Conservation (phyloP, 495 filamentous ascomycete species). For the Pyronema domesticum region DNA sequence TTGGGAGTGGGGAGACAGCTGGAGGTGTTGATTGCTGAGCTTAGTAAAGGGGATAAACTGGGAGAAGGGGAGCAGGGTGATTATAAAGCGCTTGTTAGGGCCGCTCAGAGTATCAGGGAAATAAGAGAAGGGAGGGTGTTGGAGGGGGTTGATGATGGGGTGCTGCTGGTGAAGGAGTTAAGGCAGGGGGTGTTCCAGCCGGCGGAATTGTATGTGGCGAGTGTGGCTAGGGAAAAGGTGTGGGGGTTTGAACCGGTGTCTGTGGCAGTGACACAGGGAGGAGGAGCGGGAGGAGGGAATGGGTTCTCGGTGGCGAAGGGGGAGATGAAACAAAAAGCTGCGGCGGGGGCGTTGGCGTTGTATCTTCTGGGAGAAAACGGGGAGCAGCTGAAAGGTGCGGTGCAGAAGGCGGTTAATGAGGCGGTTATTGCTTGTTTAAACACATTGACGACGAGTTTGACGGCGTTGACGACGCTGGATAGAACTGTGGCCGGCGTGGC, state of each 20-base stretch:
- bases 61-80: slow-evolving; percentile 41
- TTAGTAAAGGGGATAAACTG: slow-evolving; percentile 3
- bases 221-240: slow-evolving; percentile 61
- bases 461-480: slow-evolving; percentile 64
- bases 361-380: slow-evolving; percentile 43
- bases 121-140: slow-evolving; percentile 26
- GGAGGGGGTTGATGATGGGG: slow-evolving; percentile 36
- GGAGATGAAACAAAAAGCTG: slow-evolving; percentile 25
- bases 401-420: slow-evolving; percentile 18
- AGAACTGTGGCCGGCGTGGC: slow-evolving; percentile 66
- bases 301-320: background rate
- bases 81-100: slow-evolving; percentile 54
- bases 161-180: slow-evolving; percentile 52
- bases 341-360: slow-evolving; percentile 57
- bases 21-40: slow-evolving; percentile 57
- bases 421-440: slow-evolving; percentile 58
- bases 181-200: slow-evolving; percentile 48
- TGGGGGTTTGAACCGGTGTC: slow-evolving; percentile 68
- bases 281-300: background rate
- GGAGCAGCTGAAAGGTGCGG: slow-evolving; percentile 27
- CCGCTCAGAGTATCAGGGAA: slow-evolving; percentile 54
- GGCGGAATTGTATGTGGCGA: slow-evolving; percentile 47
- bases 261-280: slow-evolving; percentile 19
- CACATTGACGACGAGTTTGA: slow-evolving; percentile 51
- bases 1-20: slow-evolving; percentile 70